These are phyloP conservation scores for Euphrasia arctica DNA, from an alignment of 305 asterid species.

Conservation along the genomic window DNA sequence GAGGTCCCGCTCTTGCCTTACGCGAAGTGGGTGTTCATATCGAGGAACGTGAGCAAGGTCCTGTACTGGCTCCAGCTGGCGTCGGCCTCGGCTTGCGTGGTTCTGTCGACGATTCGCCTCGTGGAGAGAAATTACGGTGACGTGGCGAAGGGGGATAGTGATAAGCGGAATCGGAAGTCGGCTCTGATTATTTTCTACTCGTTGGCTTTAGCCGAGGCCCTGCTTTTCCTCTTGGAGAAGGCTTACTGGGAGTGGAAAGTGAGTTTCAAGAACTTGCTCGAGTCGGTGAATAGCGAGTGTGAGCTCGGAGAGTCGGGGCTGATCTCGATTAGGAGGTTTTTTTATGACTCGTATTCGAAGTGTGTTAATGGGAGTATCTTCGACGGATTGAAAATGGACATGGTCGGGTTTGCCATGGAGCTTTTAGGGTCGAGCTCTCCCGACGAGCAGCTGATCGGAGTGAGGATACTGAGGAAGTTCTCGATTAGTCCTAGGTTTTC, in stretches of 20 bases:
- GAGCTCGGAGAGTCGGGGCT: slow-evolving; percentile 73
- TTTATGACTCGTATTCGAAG: slow-evolving; percentile 80
- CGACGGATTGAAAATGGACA: slow-evolving; percentile 91
- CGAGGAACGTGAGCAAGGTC: slow-evolving; percentile 66
- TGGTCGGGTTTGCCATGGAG: slow-evolving; percentile 85
- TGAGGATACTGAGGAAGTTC: slow-evolving; percentile 57
- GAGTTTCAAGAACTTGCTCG: slow-evolving; percentile 40
- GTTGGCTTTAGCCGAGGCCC: slow-evolving; percentile 82
- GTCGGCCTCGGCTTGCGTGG: slow-evolving; percentile 81
- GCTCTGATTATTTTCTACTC: slow-evolving; percentile 81
- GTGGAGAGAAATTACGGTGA: slow-evolving; percentile 59
- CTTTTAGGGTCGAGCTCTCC: slow-evolving; percentile 68
- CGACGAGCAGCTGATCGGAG: slow-evolving; percentile 88
- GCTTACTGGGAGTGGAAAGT: slow-evolving; percentile 97
- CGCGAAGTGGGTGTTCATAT: slow-evolving; percentile 65
- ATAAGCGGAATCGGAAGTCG: slow-evolving; percentile 61
- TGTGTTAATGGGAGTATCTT: slow-evolving; percentile 85
- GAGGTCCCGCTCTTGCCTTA: slow-evolving; percentile 90
- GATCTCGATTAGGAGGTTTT: slow-evolving; percentile 67
- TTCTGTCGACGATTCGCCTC: slow-evolving; percentile 64
- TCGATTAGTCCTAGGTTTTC: slow-evolving; percentile 45
- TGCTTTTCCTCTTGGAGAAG: slow-evolving; percentile 80
- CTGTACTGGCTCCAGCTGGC: slow-evolving; percentile 78
- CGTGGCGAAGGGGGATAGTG: slow-evolving; percentile 47
- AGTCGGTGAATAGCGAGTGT: slow-evolving; percentile 63